Base-by-base conservation (phyloP, 2,329 filamentous ascomycete genomes). In the Talaromyces sp. region DNA sequence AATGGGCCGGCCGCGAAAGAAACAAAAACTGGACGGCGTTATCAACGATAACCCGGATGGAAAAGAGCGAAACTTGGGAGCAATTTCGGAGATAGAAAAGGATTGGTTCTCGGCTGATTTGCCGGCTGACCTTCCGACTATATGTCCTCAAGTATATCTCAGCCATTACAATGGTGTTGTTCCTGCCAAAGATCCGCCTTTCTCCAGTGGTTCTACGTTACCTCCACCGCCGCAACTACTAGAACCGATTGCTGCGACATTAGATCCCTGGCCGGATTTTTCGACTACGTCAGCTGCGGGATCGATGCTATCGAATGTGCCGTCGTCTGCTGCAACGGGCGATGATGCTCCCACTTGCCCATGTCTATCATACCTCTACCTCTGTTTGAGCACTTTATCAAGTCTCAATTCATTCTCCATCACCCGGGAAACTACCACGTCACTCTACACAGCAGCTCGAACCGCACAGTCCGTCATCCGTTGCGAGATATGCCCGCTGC, bases 1-100 rank as follows among this genome's bases (percentile, higher is more conserved):
- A 67, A 82, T 82, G 80, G 80, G 80, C 31, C 74, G 80, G 16
- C 80, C 80, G 1, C 78, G 77, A 22, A 82, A 80, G 72, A 79
- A 76, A 66, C 75, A 74, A 59, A 70, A 71, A 45, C 71, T 73
- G 45, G 70, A 74, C 43, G 73, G 77, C 10, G 71, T 76, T 8
- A 67, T 0, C 31, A 56, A 39, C 6, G 6, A 56, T 37, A 39
- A 56, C 33, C 10, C 6, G 0, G 33, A 37, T 13, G 52, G 31
- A 14, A 19, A 56, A n/a, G 37, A 58, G 16, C n/a, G 43, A 27
- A 24, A 45, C 41, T 27, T 50, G n/a, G 69, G 68, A 27, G 19
- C 68, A 31, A 75, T 73, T 71, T 63, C 68, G 16, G 72, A 69
- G 35, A 65, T 70, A 61, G 69, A 71, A 60, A 66, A 68, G 22